Evolutionary conservation across 176 grass and related monocot genomes (phyloP), one percentile per base, ranked within the genome.

Genomic region (Puccinellia tenuiflora): DNA sequence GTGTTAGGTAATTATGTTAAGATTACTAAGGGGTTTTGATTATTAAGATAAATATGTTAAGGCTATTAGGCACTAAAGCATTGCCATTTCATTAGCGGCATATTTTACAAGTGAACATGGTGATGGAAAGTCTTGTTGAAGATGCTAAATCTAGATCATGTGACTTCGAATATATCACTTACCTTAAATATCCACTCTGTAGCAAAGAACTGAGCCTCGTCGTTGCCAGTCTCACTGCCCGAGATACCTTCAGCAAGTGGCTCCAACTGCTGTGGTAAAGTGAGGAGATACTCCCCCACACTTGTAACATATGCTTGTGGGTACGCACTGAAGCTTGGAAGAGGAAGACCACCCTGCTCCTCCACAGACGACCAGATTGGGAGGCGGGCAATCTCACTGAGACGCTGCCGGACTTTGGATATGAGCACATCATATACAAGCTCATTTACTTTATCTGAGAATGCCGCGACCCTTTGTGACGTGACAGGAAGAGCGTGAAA

Each of bases 111-210:
- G 21, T 38, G 22, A 25, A 22, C 13, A 77, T 4, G 15, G 7
- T 65, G 10, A 53, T 81, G 20, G 8, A 9, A 3, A 14, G 18
- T 80, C 24, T 21, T 37, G 8, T 42, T 22, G 1, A 68, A 85
- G 3, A 85, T 59, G 0, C 14, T 14, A 33, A 35, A 16, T 35
- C 14, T 6, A 42, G 0, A 54, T 55, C 47, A 43, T 21, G 62
- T 54, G 46, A 24, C 12, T 28, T 10, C 0, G 10, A 15, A 24
- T 25, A 9, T 60, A 18, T 45, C 88, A 89, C 89, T 51, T 90
- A 99, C 96, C 96, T 99, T 99, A 69, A 93, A 96, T 88, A 99
- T 92, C 97, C 97, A 99, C 84, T 99, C 97, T 5, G 88, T 94
- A 22, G 97, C 93, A 87, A 99, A 99, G 79, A 99, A 92, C 70